Percentiles rank a stretch among this genome's conserved stretches.
Conservation (phyloP, 345 rosid species). For the Eutrema heterophyllum region DNA sequence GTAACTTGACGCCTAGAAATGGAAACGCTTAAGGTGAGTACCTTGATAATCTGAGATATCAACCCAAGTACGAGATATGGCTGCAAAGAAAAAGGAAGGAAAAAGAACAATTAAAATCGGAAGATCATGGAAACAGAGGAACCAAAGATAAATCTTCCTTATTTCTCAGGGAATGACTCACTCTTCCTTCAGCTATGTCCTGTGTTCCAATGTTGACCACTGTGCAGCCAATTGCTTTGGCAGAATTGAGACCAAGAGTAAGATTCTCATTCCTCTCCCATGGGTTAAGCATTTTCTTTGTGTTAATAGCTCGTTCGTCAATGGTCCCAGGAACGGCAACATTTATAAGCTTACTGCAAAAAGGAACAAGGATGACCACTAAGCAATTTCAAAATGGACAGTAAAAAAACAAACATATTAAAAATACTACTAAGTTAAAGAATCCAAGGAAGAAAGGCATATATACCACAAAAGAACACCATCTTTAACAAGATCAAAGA, state of each 20-base stretch:
- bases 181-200: slow-evolving; percentile 93
- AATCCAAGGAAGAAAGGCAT: neutral
- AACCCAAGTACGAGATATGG: slow-evolving; percentile 94
- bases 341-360: slow-evolving; percentile 91
- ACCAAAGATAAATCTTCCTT: neutral
- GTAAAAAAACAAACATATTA: no score
- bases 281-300: slow-evolving; percentile 70
- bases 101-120: slow-evolving; percentile 2
- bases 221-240: slow-evolving; percentile 98
- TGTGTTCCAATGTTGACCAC: slow-evolving; percentile 96
- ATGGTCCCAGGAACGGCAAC: slow-evolving; percentile 97
- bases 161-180: slow-evolving; percentile 37
- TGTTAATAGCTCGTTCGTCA: slow-evolving; percentile 97
- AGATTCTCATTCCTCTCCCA: slow-evolving; percentile 99
- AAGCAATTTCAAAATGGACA: neutral
- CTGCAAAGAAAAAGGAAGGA: slow-evolving; percentile 36
- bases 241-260: slow-evolving; percentile 95
- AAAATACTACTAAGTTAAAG: neutral
- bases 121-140: slow-evolving; percentile 9
- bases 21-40: slow-evolving; percentile 29
- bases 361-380: slow-evolving; percentile 23
- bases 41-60: slow-evolving; percentile 97
- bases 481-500: slow-evolving; percentile 82
- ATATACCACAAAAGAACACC: slow-evolving; percentile 93
- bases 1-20: neutral